Base-by-base conservation (phyloP, 2,329 filamentous ascomycete species). In the Aphanocladium album region DNA sequence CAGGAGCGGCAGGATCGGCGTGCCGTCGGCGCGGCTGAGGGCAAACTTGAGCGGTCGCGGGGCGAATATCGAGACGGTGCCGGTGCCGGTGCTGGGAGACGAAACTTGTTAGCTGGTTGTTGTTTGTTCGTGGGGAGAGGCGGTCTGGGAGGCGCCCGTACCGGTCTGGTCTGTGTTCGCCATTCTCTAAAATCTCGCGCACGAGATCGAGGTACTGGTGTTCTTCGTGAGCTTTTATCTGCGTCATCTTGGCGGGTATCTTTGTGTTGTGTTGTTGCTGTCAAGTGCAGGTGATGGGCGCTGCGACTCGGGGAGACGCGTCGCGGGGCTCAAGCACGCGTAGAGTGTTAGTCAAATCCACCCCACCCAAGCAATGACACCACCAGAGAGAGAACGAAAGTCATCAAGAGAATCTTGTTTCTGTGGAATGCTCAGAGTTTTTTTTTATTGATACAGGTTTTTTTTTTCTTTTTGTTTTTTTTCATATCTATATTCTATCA, bases 191-290 rank as follows among this genome's bases (percentile, higher is more conserved):
- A 69, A 98, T 97, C 66, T 91, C 85, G 66, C 87, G 88, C 64
- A 98, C 91, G 27, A 99, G 83, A 68, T 93, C 83, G 62, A 99
- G 87, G 73, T 99, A 99, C 76, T 98, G 95, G 71, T 92, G 81
- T 77, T 99, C 95, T 79, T 98, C 93, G 70, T 96, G 91, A 37
- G 68, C 68, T 25, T 65, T 54, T 33, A n/a, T 37, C 21, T 50
- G 37, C 5, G 52, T 51, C 59, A 61, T 61, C 27, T 52, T 57
- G 52, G 43, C 37, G 19, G 49, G 17, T 33, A 23, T 23, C 5
- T 21, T 49, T 51, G 27, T 14, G 11, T 4, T 17, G 25, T 51
- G 17, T 3, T 57, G 52, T 43, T 51, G 41, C 39, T 39, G 37
- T 41, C 8, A 25, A 43, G 35, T 49, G 19, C 5, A 21, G 27